These are phyloP conservation scores for Saccharomycopsis guyanensis DNA, from an alignment of 805 yeast species.

Conservation along the genomic window DNA sequence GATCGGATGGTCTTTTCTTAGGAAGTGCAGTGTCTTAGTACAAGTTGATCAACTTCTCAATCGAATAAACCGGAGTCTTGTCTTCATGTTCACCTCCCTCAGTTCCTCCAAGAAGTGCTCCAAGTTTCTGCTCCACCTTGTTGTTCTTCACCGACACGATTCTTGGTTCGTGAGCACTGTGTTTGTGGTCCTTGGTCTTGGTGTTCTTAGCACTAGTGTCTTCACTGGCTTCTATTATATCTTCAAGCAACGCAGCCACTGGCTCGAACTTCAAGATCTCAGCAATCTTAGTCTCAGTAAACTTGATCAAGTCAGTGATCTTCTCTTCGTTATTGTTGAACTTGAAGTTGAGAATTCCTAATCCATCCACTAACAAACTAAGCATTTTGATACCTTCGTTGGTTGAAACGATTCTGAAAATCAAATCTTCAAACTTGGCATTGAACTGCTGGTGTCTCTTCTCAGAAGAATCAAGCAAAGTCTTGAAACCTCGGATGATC, in stretches of 20 bases:
- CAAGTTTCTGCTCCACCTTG: slow-evolving; percentile 17
- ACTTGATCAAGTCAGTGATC: slow-evolving; percentile 8
- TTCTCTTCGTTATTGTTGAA: slow-evolving; percentile 17
- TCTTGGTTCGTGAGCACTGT: slow-evolving; percentile 5
- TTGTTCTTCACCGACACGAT: slow-evolving; percentile 16
- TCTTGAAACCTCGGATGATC: slow-evolving; percentile 13
- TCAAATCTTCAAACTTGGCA: slow-evolving; percentile 13
- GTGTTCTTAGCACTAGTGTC: not conserved
- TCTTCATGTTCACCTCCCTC: slow-evolving; percentile 5
- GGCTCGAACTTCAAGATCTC: slow-evolving; percentile 17
- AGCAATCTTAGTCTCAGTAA: slow-evolving; percentile 10
- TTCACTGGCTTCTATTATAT: slow-evolving; percentile 11
- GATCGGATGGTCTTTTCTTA: too few relatives aligned
- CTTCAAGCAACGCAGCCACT: slow-evolving; percentile 9
- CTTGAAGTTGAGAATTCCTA: slow-evolving; percentile 20
- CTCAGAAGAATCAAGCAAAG: slow-evolving; percentile 11
- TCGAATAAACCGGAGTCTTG: slow-evolving; percentile 15
- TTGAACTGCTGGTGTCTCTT: slow-evolving; percentile 12
- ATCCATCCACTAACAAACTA: slow-evolving; percentile 19
- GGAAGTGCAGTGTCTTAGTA: too few relatives aligned
- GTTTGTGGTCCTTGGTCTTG: not conserved
- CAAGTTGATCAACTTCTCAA: slow-evolving; percentile 18
- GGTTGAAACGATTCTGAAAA: slow-evolving; percentile 8
- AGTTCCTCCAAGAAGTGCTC: slow-evolving; percentile 12
- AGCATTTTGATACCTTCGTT: slow-evolving; percentile 14